Evolutionary conservation across 2,329 filamentous ascomycete genomes (phyloP).

Genomic region (Penicillium vulpinum): DNA sequence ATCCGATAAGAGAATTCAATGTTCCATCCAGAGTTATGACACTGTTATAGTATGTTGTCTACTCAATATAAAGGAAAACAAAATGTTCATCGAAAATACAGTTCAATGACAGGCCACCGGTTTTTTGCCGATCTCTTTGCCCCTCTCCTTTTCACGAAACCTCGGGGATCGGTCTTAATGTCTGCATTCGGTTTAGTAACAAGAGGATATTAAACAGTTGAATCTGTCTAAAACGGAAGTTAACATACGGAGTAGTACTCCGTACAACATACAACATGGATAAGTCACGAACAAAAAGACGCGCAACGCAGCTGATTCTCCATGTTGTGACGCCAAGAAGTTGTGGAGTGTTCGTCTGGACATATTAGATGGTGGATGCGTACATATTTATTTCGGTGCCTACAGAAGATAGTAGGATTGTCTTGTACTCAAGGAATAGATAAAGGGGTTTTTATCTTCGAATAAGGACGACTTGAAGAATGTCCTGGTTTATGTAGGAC

Average conservation of each 20-base stretch:
- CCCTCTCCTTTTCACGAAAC: not conserved
- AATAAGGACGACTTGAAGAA: not conserved
- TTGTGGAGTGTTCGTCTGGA: not conserved
- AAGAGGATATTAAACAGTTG: not conserved
- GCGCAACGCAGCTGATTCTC: not conserved
- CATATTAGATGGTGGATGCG: not conserved
- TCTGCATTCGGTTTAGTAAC: not conserved
- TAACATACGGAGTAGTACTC: no score
- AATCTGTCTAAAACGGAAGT: no score
- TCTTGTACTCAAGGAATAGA: not conserved
- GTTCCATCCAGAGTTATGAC: not conserved
- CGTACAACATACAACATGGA: not conserved
- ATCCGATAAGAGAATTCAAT: not conserved
- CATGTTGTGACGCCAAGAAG: not conserved
- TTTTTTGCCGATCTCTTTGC: not conserved
- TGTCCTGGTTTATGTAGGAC: not conserved
- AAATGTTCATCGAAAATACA: not conserved
- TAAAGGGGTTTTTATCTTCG: no score
- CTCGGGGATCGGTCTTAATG: not conserved
- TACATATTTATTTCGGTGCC: no score
- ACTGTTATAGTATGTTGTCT: not conserved
- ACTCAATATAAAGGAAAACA: not conserved
- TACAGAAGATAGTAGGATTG: no score
- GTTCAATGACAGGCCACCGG: not conserved
- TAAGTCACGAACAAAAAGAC: not conserved